These are phyloP conservation scores for Backusella circina DNA, from an alignment of 192 early-diverging fungal species.

Conservation along the genomic window DNA sequence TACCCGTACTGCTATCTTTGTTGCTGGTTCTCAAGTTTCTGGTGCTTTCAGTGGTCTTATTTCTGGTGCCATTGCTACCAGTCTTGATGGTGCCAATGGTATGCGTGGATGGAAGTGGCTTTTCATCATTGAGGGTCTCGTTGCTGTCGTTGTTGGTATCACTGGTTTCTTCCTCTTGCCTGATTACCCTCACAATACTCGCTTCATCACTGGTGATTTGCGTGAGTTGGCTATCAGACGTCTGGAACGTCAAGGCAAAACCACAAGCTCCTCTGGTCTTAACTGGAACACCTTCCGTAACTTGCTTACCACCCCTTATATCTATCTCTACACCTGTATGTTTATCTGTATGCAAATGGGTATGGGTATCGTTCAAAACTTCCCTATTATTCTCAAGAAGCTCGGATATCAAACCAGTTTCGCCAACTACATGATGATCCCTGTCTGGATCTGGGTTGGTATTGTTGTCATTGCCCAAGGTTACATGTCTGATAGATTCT, in stretches of 20 bases:
- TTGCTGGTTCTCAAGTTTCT: slow-evolving; percentile 27
- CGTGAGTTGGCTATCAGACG: slow-evolving; percentile 21
- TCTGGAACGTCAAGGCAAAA: slow-evolving; percentile 15
- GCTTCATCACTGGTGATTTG: slow-evolving; percentile 47
- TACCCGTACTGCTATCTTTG: slow-evolving; percentile 31
- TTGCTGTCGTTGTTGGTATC: slow-evolving; percentile 43
- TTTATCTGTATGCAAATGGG: slow-evolving; percentile 25
- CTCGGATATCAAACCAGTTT: slow-evolving; percentile 35
- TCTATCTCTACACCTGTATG: slow-evolving; percentile 7
- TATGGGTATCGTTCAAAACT: slow-evolving; percentile 22
- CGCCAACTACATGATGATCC: slow-evolving; percentile 41
- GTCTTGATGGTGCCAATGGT: slow-evolving; percentile 45
- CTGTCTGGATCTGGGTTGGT: slow-evolving; percentile 28
- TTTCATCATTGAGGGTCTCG: slow-evolving; percentile 56
- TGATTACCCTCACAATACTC: slow-evolving; percentile 50
- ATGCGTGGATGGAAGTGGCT: slow-evolving; percentile 46
- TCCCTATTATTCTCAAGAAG: slow-evolving; percentile 41
- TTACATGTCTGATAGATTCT: slow-evolving; percentile 11
- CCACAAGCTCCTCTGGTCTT: slow-evolving; percentile 1
- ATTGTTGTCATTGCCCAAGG: slow-evolving; percentile 25
- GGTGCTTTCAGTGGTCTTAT: slow-evolving; percentile 28
- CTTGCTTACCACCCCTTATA: slow-evolving; percentile 15
- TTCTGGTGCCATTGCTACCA: slow-evolving; percentile 7
- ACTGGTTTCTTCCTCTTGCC: slow-evolving; percentile 43
- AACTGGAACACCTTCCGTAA: slow-evolving; percentile 25